Evolutionary conservation across 495 filamentous ascomycete species (phyloP), one percentile per base, ranked within the genome.

Genomic region (Hypoxylon rickii): DNA sequence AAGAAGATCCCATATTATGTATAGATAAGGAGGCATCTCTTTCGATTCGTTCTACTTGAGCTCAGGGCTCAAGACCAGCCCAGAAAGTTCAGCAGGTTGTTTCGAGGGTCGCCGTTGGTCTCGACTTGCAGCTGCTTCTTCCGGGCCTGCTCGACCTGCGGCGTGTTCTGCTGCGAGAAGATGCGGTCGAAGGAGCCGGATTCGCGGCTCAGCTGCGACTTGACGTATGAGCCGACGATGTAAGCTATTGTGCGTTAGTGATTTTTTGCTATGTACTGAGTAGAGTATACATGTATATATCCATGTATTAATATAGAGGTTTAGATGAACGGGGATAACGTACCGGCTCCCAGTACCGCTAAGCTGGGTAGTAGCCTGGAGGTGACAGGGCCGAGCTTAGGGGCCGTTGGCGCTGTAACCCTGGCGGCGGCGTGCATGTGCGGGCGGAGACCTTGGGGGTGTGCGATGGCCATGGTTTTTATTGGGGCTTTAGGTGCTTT

Each of bases 91-190:
- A 73, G 63, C 7, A 71, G 55, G 12, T 65, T 68, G 56, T 73
- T 71, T 32, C 71, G 57, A 2, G 72, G 72, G 39, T 75, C 71
- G 5, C 72, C 72, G 57, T 71, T 66, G 15, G 37, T 48, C 13
- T 73, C 71, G 22, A 75, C 63, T 22, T 60, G 33, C 7, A 70
- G 52, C 16, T 26, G 56, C 22, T 41, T 51, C 26, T 63, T 71
- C 40, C 72, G 44, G 5, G 68, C 55, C 24, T 57, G 57, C 38
- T 70, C 61, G 21, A 72, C 71, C 13, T 66, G 55, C 21, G 72
- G 66, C 0, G 72, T 71, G 56, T 75, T 73, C 45, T 75, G 68
- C 50, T 75, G 68, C 0, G 72, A 49, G 43, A 73, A 75, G 58
- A 72, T 71, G 26, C 61, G 55, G 58, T 75, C 71, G 64, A 75